These are phyloP conservation scores for Selaginella moellendorffii DNA, from an alignment of 75 land plant genomes.

Conservation along the genomic window DNA sequence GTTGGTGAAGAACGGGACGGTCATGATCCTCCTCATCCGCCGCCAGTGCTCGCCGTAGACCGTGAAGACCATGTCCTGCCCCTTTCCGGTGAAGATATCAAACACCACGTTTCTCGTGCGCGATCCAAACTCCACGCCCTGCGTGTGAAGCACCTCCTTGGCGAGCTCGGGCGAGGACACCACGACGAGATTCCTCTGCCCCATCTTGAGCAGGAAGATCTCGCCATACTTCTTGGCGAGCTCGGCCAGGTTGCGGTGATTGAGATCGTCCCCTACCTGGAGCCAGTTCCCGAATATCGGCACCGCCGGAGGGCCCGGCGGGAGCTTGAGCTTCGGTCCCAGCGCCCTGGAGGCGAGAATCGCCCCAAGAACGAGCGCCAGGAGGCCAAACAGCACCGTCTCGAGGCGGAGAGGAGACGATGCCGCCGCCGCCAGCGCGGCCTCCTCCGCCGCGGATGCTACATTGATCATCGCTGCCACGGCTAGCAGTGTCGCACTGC, in stretches of 20 bases:
- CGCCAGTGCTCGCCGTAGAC: conserved; percentile 93
- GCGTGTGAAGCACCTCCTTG: conserved; percentile 32
- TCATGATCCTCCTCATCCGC: conserved; percentile 78
- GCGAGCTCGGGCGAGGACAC: conserved; percentile 30
- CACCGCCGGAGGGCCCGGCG: conserved; percentile 46
- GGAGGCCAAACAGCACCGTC: not conserved
- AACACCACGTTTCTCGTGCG: conserved; percentile 51
- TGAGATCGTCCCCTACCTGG: conserved; percentile 45
- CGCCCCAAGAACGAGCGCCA: not conserved
- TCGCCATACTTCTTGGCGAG: conserved; percentile 31
- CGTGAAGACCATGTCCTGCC: conserved; percentile 92
- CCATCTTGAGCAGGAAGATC: conserved; percentile 27
- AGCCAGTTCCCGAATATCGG: conserved; percentile 19
- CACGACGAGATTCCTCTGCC: conserved; percentile 25
- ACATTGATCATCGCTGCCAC: no score
- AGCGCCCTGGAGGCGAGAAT: not conserved
- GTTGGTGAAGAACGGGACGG: conserved; percentile 88
- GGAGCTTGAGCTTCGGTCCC: conserved; percentile 27
- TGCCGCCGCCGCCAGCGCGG: not conserved
- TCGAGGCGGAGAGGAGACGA: not conserved
- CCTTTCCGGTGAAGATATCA: conserved; percentile 82
- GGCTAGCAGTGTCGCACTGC: no score
- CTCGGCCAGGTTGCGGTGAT: conserved; percentile 24
- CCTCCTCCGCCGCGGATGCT: not conserved
- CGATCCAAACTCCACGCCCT: conserved; percentile 32